Base-by-base conservation (phyloP, 164 flowering plant species). In the Umbilicus rupestris region DNA sequence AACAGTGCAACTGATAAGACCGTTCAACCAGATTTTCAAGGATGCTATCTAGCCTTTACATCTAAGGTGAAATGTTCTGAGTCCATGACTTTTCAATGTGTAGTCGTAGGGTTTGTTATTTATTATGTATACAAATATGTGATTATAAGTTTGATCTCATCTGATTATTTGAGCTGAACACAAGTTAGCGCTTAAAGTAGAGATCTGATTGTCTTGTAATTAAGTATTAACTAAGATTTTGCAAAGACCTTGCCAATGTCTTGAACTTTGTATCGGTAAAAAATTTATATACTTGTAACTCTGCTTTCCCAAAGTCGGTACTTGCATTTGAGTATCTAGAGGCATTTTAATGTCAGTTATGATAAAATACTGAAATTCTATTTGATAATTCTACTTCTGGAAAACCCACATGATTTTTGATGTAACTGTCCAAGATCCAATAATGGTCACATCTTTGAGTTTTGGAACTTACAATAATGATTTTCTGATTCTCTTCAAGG, bases 31-130 rank as follows among this genome's bases (percentile, higher is more conserved):
- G 80, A 85, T 16, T 37, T 84, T 67, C 88, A 84, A 66, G 98
- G 97, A 67, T 87, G 97, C 74, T 94, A 89, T 82, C 83, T 89
- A 72, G 97, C 96, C 42, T 89, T 94, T 73, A 87, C 98, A 65
- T 77, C 74, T 44, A 78, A 80, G 96, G 98, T 93, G 80, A 28
- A 66, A 62, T 67, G 22, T 39, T 63, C 19, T 33, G 17, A 35
- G 17, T 35, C 20, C 15, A 19, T n/a, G 16, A 37, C 45, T 63
- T 6, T 55, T 28, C n/a, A 28, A 14, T 29, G 60, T 29, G 60
- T 29, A 28, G 60, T 55, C 29, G 4, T 26, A 9, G 14, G 14
- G 33, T 14, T 16, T 29, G 7, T 30, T 26, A 11, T 55, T 55
- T 55, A 55, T 52, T 41, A 2, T 11, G 58, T 3, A 6, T 49